Conservation (phyloP, 805 yeast genomes). For the Saccharomyces kudriavzevii region DNA sequence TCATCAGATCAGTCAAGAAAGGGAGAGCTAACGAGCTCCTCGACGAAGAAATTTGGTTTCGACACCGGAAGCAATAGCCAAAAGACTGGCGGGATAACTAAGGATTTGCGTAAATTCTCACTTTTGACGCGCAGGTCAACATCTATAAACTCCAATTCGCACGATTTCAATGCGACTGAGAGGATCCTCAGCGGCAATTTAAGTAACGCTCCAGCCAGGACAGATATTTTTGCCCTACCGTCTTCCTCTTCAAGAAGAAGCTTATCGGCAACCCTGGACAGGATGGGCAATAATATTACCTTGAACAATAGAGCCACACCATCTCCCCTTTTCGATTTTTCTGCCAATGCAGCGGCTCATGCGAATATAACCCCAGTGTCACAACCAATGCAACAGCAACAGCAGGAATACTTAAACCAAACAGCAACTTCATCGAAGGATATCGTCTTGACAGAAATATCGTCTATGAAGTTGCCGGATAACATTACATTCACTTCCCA, state of each 20-base stretch:
- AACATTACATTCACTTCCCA: constrained; percentile 34
- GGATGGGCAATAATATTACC: constrained; percentile 12
- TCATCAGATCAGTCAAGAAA: constrained; percentile 1
- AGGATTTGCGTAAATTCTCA: not conserved
- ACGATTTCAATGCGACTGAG: not conserved
- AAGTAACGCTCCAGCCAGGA: not conserved
- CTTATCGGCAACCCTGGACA: constrained; percentile 26
- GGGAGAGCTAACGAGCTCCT: constrained; percentile 1
- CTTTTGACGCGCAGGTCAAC: not conserved
- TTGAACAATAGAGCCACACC: constrained; percentile 9
- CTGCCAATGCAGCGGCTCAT: constrained; percentile 18
- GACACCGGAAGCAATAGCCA: not conserved
- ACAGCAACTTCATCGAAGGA: constrained; percentile 48
- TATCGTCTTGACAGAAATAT: constrained; percentile 57
- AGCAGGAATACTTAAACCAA: constrained; percentile 6
- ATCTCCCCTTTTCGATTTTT: constrained; percentile 20
- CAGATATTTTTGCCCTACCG: not conserved
- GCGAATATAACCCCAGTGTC: not conserved
- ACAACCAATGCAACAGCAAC: constrained; percentile 3
- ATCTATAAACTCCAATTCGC: not conserved
- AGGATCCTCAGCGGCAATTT: not conserved
- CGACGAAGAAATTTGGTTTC: not conserved
- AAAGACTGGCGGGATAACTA: not conserved
- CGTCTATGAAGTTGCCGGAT: constrained; percentile 31
- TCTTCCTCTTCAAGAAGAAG: constrained; percentile 12